Evolutionary conservation across 208 protist species (phyloP), one percentile per base, ranked within the genome.

Genomic region (Angomonas deanei): DNA sequence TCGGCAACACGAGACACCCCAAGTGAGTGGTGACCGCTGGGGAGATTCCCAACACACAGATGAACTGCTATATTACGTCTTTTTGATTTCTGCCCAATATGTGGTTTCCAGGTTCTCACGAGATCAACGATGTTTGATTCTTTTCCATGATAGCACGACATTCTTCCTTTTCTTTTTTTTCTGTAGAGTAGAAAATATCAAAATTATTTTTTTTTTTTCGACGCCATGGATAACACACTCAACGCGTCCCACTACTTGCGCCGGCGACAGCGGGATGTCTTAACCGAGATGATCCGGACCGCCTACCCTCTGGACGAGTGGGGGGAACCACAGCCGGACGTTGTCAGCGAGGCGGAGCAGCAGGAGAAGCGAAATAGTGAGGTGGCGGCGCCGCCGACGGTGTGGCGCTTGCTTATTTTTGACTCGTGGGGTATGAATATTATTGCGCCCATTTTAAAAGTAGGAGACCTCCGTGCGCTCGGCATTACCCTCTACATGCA

Each of bases 401-500:
- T 77, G 46, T 96, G 90, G 88, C 77, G 85, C 27, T 76, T 97
- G 56, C 84, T 97, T 49, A 83, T 97, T 55, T 96, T 91, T 66
- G 92, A 97, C 74, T 80, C 91, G 60, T 71, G 82, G 61, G 86
- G 85, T 28, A 82, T 85, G 13, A 88, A 93, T 69, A 82, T 97
- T 58, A 93, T 97, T 46, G 88, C 92, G 0, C 92, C 92, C 11
- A 73, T 97, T 15, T 72, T 97, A 38, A 89, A 89, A 48, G 89
- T 96, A 10, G 83, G 80, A 4, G 84, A 91, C 61, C 77, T 97
- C 32, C 77, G 89, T 4, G 84, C 93, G 58, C 63, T 95, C 6
- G 92, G 92, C n/a, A 74, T 97, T 15, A 97, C 92, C 0, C 68
- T 97, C 10, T 89, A 94, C 60, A 76, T 96, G 82, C 83, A 91